Evolutionary conservation across 495 filamentous ascomycete genomes (phyloP).

Genomic region (Cercophora scortea): DNA sequence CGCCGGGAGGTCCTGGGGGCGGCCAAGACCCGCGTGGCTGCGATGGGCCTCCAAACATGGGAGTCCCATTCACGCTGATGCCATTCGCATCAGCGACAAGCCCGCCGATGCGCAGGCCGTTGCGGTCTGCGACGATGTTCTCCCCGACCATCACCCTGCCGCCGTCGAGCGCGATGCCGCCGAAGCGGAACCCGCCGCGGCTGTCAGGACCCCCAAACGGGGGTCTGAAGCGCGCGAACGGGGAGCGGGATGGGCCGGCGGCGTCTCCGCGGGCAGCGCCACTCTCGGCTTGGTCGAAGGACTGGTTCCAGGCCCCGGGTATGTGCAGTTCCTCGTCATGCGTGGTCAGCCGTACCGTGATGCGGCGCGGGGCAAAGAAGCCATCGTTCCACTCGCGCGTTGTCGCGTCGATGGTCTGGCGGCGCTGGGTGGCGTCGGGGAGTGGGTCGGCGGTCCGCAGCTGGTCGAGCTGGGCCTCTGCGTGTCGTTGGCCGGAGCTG

Average conservation of each 20-base stretch:
- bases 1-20: not conserved
- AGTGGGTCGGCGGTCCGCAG: constrained; percentile 7
- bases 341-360: not conserved
- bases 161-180: constrained; percentile 25
- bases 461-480: constrained; percentile 28
- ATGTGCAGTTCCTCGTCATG: constrained; percentile 2
- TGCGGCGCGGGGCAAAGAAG: constrained; percentile 35
- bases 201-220: not conserved
- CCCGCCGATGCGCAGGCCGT: constrained; percentile 31
- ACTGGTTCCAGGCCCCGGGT: constrained; percentile 17
- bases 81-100: constrained; percentile 23
- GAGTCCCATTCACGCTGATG: constrained; percentile 22
- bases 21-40: not conserved
- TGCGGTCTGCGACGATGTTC: constrained; percentile 30
- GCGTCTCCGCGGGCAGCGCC: not conserved
- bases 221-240: constrained; percentile 5
- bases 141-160: constrained; percentile 32
- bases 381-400: constrained; percentile 44
- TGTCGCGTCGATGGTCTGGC: constrained; percentile 21
- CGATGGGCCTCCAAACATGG: constrained; percentile 13
- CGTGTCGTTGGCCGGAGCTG: constrained; percentile 11
- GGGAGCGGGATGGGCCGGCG: not conserved
- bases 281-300: constrained; percentile 7
- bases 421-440: no score
- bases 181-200: constrained; percentile 23